Evolutionary conservation across 192 early-diverging fungal species (phyloP).

Genomic region (Mortierella claussenii): DNA sequence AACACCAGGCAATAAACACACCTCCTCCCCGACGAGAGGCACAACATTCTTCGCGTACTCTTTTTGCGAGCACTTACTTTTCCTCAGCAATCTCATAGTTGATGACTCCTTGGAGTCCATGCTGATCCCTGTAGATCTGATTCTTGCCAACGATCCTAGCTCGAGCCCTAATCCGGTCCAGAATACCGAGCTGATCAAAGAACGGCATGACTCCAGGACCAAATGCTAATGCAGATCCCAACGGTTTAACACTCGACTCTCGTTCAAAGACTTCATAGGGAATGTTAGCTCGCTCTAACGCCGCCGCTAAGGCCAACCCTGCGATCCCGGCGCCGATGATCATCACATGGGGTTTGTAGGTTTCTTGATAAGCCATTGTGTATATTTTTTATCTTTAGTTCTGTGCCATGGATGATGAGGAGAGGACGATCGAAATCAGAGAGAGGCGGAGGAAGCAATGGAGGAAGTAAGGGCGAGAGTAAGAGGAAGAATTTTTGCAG

Average conservation of each 20-base stretch:
- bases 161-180: not conserved
- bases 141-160: not conserved
- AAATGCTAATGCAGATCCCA: not conserved
- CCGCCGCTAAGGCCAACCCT: not conserved
- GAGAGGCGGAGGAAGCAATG: no score
- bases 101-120: no score
- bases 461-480: no score
- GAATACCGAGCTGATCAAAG: not conserved
- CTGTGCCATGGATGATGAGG: no score
- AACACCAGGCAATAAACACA: no score
- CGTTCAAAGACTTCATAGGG: conserved; percentile 5
- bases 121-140: not conserved
- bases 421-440: no score
- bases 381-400: no score
- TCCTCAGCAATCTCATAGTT: not conserved
- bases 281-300: conserved; percentile 1
- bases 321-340: conserved; percentile 5
- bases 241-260: not conserved
- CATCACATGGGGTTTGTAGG: conserved; percentile 1
- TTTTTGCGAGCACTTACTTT: no score
- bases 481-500: no score
- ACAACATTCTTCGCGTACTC: no score
- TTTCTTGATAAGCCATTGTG: no score
- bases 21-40: no score
- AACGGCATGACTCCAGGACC: not conserved